Percentiles rank a stretch among this genome's conserved stretches.
These are phyloP conservation scores for Purpureocillium lavendulum DNA, from an alignment of 2,329 filamentous ascomycete species.

Conservation along the genomic window DNA sequence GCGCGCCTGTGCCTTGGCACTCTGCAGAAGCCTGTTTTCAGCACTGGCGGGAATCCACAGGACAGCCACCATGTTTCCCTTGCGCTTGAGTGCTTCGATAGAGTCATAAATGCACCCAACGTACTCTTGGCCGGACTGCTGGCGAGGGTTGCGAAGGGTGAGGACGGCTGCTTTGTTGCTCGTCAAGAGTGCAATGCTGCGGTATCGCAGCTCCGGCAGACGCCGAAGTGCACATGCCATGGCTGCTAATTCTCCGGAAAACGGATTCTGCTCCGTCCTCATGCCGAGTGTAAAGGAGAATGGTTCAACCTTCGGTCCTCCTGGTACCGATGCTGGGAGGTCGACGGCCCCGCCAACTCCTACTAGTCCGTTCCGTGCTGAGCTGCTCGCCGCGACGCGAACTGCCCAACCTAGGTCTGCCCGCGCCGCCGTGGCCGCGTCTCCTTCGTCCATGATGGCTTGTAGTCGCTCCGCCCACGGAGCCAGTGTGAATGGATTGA, in stretches of 20 bases:
- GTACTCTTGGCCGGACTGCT: conserved; percentile 13
- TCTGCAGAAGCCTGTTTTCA: conserved; percentile 5
- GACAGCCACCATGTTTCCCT: conserved; percentile 5
- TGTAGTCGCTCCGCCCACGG: conserved; percentile 3
- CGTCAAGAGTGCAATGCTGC: conserved; percentile 7
- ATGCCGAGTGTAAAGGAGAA: conserved; percentile 11
- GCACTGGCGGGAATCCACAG: conserved; percentile 5
- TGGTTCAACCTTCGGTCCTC: conserved; percentile 3
- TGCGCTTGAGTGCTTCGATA: conserved; percentile 3
- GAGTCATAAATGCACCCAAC: conserved; percentile 11
- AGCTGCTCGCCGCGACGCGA: conserved; percentile 10
- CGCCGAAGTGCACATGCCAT: conserved; percentile 8
- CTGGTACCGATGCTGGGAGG: conserved; percentile 1
- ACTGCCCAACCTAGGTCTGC: conserved; percentile 1
- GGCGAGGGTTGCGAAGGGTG: conserved; percentile 7
- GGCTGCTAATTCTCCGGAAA: conserved; percentile 9
- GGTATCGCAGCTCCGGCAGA: conserved; percentile 3
- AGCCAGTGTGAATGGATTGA: conserved; percentile 6
- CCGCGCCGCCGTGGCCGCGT: background rate
- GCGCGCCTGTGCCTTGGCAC: conserved; percentile 6
- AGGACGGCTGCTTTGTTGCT: conserved; percentile 11
- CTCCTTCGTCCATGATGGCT: background rate
- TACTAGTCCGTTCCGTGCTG: conserved; percentile 9
- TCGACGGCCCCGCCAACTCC: conserved; percentile 8
- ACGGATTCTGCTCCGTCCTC: conserved; percentile 12